Evolutionary conservation across 305 asterid genomes (phyloP).

Genomic region (Galium porrigens): DNA sequence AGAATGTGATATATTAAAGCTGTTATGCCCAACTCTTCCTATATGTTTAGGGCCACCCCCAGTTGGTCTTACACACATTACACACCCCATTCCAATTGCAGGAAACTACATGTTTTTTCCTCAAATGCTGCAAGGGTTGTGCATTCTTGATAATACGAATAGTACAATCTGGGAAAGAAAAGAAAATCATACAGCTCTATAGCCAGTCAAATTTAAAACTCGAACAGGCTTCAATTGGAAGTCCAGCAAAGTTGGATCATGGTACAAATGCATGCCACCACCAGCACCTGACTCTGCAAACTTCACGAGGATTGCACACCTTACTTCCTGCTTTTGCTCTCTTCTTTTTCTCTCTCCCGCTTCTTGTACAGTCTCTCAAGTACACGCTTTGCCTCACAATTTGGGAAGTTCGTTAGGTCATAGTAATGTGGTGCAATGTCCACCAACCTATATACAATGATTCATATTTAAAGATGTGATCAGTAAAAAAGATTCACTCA

Average conservation of each 20-base stretch:
- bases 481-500: background rate
- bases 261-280: background rate
- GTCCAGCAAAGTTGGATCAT: background rate
- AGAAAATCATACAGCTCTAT: background rate
- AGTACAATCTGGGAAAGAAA: background rate
- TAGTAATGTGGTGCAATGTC: slow-evolving; percentile 88
- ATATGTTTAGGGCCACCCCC: too few species aligned
- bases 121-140: too few species aligned
- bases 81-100: too few species aligned
- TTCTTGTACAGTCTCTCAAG: slow-evolving; percentile 70
- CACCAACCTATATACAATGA: slow-evolving; percentile 44
- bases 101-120: too few species aligned
- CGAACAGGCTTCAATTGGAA: background rate
- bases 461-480: background rate
- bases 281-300: background rate
- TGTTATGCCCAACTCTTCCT: too few species aligned
- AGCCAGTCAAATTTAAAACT: background rate
- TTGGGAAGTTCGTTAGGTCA: slow-evolving; percentile 73
- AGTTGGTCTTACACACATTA: too few species aligned
- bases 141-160: background rate
- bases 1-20: too few species aligned
- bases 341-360: slow-evolving; percentile 52
- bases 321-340: slow-evolving; percentile 41
- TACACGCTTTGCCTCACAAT: slow-evolving; percentile 78
- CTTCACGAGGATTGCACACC: background rate